Evolutionary conservation across 2,329 filamentous ascomycete genomes (phyloP), one percentile per base, ranked within the genome.

Genomic region (Aspergillus sergii): DNA sequence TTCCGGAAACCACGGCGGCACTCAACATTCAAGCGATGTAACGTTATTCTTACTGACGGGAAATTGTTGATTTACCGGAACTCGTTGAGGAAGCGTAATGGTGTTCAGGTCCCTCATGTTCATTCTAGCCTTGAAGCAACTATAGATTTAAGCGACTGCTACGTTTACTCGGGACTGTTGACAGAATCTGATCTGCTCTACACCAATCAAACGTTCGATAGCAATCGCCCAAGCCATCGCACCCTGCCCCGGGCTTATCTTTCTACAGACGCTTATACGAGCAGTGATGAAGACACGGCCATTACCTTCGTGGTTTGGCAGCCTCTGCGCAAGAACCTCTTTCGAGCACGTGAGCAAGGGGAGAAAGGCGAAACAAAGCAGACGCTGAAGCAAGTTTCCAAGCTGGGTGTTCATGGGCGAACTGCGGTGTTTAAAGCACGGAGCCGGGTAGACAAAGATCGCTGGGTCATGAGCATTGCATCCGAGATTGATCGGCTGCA

Each of bases 261-360:
- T 36, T 82, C 75, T 4, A 69, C 86, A 58, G 86, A 89, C 65
- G 82, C 82, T 21, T 89, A 86, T 83, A 89, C 86, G 23, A 85
- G 81, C 30, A 84, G 83, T 0, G 88, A 90, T 66, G 87, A 89
- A 69, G 88, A 89, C 68, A 84, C 85, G n/a, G 87, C 88, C 77
- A 88, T 86, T 0, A 88, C 85, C 2, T 90, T 90, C 70, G 87
- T 89, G n/a, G 79, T 90, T 48, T 90, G 88, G 88, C 84, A 88
- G 67, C 84, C 84, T 43, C 81, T 83, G 65, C 81, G 79, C 63
- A 88, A 86, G 69, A 82, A 81, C 10, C 83, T 85, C 69, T 89
- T 89, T 71, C 77, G 78, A 55, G 79, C 76, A 5, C 73, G 72
- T n/a, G 76, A 81, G 63, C 69, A 74, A n/a, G 72, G 74, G 26